Base-by-base conservation (phyloP, 306 rosid genomes). In the Fragaria vesca region DNA sequence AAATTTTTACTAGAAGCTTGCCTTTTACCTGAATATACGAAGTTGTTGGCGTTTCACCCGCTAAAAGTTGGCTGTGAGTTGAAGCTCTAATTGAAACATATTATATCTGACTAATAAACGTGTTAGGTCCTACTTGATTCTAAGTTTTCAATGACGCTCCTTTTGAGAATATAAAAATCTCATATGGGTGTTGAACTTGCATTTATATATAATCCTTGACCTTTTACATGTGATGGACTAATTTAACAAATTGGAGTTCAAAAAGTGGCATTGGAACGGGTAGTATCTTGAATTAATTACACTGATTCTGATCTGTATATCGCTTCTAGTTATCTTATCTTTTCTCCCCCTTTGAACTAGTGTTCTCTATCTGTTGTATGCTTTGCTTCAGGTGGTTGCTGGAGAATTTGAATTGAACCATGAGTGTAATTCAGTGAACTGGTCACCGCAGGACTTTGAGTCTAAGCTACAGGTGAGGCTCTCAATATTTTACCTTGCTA, bases 401-500 rank as follows among this genome's bases (percentile, higher is more conserved):
- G 98, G 98, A 85, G 98, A 94, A 87, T 95, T 94, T 62, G 97
- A 91, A 88, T 78, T 90, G 79, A 94, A 91, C 82, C 96, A 90
- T 57, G 96, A 90, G 78, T 94, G 94, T 81, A 90, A 87, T 88
- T 78, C 93, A 78, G 88, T 94, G 89, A 89, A 94, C 79, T 94
- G 98, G 97, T 94, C 98, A 32, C 94, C 97, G 0, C 96, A 90
- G 85, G 97, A 91, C 82, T 94, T 94, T 45, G 98, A 94, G 83
- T 87, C 98, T 71, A 91, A 94, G 82, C 82, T 94, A 82, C 98
- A 94, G 96, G 97, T 91, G 73, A 86, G 63, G 43, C 46, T 57
- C 10, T 69, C 16, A 17, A 65, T 60, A 57, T 60, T 80, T 62
- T 66, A 60, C 71, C n/a, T 58, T 32, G 43, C 34, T 73, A 42